Percentiles rank a stretch among this genome's conserved stretches.
Conservation (phyloP, 306 rosid species). For the Dalbergia cochinchinensis region DNA sequence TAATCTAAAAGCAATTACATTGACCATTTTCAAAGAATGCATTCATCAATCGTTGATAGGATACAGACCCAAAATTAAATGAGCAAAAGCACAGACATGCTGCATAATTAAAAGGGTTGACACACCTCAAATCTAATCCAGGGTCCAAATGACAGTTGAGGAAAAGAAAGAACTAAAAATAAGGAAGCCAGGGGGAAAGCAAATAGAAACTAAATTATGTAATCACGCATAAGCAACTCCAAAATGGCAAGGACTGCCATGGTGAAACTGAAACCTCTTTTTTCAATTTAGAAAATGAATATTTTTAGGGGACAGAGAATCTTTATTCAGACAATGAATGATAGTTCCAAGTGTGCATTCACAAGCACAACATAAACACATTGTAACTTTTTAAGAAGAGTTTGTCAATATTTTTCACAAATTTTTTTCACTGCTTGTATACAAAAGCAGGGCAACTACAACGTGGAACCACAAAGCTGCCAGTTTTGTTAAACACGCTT, state of each 20-base stretch:
- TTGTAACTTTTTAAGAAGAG: neutral
- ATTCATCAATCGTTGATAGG: slow-evolving; percentile 10
- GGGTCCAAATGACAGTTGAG: neutral
- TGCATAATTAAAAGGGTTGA: neutral
- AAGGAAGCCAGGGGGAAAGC: slow-evolving; percentile 1
- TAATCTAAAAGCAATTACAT: slow-evolving; percentile 29
- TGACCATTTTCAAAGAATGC: slow-evolving; percentile 22
- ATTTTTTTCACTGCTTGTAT: neutral
- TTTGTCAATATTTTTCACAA: slow-evolving; percentile 17
- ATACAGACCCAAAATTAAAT: slow-evolving; percentile 10
- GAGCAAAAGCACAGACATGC: slow-evolving; percentile 22
- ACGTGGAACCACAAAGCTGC: neutral
- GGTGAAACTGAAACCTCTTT: slow-evolving; percentile 2
- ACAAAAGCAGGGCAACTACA: neutral
- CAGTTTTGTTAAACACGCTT: neutral
- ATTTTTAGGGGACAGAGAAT: slow-evolving; percentile 5
- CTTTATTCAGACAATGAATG: neutral
- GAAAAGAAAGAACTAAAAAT: slow-evolving; percentile 6
- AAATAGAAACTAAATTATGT: neutral
- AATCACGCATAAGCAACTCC: neutral
- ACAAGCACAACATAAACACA: neutral
- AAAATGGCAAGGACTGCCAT: neutral
- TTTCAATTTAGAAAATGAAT: neutral
- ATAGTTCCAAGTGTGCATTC: neutral
- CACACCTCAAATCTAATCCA: slow-evolving; percentile 17